Evolutionary conservation across 257 asterid genomes (phyloP).

Genomic region (Asclepias syriaca): DNA sequence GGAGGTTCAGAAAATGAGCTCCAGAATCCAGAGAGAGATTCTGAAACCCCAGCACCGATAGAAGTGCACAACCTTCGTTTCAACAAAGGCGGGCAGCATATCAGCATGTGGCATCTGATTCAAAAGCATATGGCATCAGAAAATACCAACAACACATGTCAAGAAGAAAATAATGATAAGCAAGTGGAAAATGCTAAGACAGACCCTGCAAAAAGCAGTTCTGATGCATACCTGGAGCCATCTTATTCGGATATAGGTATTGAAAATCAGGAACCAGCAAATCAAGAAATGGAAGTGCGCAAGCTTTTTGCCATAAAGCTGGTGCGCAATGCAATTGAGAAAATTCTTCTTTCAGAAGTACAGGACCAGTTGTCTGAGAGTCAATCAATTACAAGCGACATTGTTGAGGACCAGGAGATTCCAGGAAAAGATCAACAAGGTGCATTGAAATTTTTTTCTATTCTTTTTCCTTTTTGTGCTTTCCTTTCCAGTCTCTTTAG

Average conservation of each 20-base stretch:
- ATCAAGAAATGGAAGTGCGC: constrained; percentile 55
- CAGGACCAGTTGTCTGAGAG: constrained; percentile 75
- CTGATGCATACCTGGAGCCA: constrained; percentile 12
- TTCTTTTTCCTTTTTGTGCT: background rate
- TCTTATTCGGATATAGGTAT: constrained; percentile 25
- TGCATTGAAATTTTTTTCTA: constrained; percentile 5
- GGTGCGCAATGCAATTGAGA: constrained; percentile 92
- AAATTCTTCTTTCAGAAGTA: constrained; percentile 92
- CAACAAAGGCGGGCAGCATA: constrained; percentile 18
- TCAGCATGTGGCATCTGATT: constrained; percentile 41
- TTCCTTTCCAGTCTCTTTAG: background rate
- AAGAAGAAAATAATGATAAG: constrained; percentile 17
- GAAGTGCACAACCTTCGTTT: background rate
- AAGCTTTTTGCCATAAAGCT: constrained; percentile 76
- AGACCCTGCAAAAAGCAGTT: constrained; percentile 17
- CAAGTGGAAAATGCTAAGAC: constrained; percentile 21
- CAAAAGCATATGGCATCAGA: constrained; percentile 33
- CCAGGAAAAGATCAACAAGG: constrained; percentile 39
- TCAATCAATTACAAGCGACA: constrained; percentile 56
- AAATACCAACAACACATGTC: constrained; percentile 11
- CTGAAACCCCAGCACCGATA: constrained; percentile 2
- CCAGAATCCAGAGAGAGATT: constrained; percentile 6
- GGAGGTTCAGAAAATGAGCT: constrained; percentile 22
- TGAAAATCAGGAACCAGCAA: constrained; percentile 31
- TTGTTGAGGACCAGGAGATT: constrained; percentile 37